Evolutionary conservation across 2,329 filamentous ascomycete genomes (phyloP), one percentile per base, ranked within the genome.

Genomic region (Beauveria scarabaeidicola): DNA sequence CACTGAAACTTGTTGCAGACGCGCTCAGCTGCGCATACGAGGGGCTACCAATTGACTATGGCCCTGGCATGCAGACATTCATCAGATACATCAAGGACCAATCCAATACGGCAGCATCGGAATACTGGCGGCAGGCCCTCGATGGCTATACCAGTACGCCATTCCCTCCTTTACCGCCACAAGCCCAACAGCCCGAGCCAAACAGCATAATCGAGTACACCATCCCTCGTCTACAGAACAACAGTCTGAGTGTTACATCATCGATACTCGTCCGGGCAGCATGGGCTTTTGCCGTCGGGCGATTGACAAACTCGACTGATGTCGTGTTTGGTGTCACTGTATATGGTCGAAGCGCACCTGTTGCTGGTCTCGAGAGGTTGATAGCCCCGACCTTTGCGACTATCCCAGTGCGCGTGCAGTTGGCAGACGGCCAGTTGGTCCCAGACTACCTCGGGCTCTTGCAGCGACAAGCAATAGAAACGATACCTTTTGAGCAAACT

Each of bases 311-410:
- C 11, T 41, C 60, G 7, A 32, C 44, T 11, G 62, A 63, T 19
- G 51, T 61, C 7, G 61, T 60, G 17, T 63, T 62, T 11, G 62
- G 61, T 5, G 32, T 48, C 4, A 54, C 50, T 1, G n/a, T 61
- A n/a, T 27, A 51, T 0, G 62, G 61, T 1, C 36, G 61, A 41
- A 53, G 53, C 13, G 58, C 58, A 13, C 44, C 61, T 6, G 50
- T 63, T 13, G 11, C n/a, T 2, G 58, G 46, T 7, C 40, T 63
- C 10, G 62, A 59, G 5, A 11, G 25, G 1, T 25, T 62, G 7
- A 32, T 52, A 3, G 62, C 61, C 4, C 62, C 59, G 66, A 77
- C 40, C 11, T 19, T 36, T 27, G 48, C 48, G 5, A 51, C 27
- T 11, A 5, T 51, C 1, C 48, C 48, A 10, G 9, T 36, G 2